phyloP scores from a whole-genome alignment of 495 filamentous ascomycete genomes.

The Extremus antarcticus region DNA sequence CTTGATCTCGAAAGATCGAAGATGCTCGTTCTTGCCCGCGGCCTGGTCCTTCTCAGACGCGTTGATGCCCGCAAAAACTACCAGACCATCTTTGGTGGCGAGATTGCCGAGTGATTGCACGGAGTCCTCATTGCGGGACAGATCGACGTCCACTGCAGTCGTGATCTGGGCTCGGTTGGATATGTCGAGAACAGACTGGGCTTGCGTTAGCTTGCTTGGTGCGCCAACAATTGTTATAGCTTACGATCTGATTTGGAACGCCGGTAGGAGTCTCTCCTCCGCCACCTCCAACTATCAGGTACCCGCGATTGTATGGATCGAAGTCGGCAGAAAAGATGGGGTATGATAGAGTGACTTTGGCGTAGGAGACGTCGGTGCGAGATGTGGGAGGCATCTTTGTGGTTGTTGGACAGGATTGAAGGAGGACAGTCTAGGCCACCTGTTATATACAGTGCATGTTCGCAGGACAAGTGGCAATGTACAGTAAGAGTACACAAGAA shows the following conservation, averaged over 20 bases:
- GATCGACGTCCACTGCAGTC: conserved; percentile 60
- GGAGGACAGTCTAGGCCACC: too few relatives aligned
- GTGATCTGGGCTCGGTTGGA: conserved; percentile 48
- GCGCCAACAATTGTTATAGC: conserved; percentile 23
- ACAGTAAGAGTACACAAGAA: background rate
- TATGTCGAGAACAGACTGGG: conserved; percentile 60
- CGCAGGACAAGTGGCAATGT: too few relatives aligned
- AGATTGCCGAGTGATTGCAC: conserved; percentile 66
- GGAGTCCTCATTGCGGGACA: conserved; percentile 83
- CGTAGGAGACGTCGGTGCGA: conserved; percentile 30
- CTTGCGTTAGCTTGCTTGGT: background rate
- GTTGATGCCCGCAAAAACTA: conserved; percentile 77
- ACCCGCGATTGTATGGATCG: conserved; percentile 62
- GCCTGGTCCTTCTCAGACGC: conserved; percentile 58
- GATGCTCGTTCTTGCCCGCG: conserved; percentile 75
- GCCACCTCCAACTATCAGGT: conserved; percentile 78
- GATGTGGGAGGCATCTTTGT: background rate
- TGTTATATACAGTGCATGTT: too few relatives aligned
- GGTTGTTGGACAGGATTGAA: background rate
- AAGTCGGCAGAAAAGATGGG: conserved; percentile 89
- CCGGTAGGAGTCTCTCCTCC: conserved; percentile 78
- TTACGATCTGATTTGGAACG: conserved; percentile 81
- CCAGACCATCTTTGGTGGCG: conserved; percentile 39
- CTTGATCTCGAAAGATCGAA: conserved; percentile 64
- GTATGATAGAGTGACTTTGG: conserved; percentile 66